phyloP scores from a whole-genome alignment of 805 yeast species.

The Candida palmyrensis region DNA sequence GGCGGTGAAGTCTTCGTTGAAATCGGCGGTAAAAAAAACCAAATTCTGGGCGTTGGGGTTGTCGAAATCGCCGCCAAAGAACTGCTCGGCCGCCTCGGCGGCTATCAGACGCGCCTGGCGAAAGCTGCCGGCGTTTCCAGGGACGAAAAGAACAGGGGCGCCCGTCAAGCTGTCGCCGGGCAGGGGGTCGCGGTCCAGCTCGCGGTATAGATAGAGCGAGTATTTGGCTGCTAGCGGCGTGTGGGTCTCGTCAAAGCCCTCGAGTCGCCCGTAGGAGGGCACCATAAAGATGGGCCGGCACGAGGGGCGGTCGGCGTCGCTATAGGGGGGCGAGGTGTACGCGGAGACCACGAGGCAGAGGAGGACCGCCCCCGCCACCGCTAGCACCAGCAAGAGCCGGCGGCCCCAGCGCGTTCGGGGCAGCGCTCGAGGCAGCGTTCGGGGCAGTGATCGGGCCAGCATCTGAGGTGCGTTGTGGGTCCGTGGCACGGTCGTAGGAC shows the following conservation, averaged over 20 bases:
- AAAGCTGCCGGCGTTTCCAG: slow-evolving; percentile 96
- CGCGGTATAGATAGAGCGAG: slow-evolving; percentile 80
- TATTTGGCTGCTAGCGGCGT: slow-evolving; percentile 75
- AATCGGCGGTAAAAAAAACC: slow-evolving; percentile 89
- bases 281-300: slow-evolving; percentile 76
- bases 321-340: slow-evolving; percentile 13
- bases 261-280: slow-evolving; percentile 75
- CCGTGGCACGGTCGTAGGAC: no score
- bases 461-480: no score
- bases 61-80: slow-evolving; percentile 27
- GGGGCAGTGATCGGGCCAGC: no score
- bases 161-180: slow-evolving; percentile 56
- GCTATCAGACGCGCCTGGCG: slow-evolving; percentile 91
- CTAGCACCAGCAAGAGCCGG: slow-evolving; percentile 7
- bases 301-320: slow-evolving; percentile 28
- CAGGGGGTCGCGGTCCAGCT: slow-evolving; percentile 60
- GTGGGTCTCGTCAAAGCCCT: slow-evolving; percentile 66
- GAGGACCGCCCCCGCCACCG: slow-evolving; percentile 13
- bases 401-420: slow-evolving; percentile 6
- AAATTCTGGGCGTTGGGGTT: slow-evolving; percentile 41
- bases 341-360: slow-evolving; percentile 11
- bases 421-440: slow-evolving; percentile 1
- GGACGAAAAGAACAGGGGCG: slow-evolving; percentile 86
- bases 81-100: slow-evolving; percentile 62
- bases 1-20: slow-evolving; percentile 94